These are phyloP conservation scores for Colletotrichum caudatum DNA, from an alignment of 2,329 filamentous ascomycete species.

Conservation along the genomic window DNA sequence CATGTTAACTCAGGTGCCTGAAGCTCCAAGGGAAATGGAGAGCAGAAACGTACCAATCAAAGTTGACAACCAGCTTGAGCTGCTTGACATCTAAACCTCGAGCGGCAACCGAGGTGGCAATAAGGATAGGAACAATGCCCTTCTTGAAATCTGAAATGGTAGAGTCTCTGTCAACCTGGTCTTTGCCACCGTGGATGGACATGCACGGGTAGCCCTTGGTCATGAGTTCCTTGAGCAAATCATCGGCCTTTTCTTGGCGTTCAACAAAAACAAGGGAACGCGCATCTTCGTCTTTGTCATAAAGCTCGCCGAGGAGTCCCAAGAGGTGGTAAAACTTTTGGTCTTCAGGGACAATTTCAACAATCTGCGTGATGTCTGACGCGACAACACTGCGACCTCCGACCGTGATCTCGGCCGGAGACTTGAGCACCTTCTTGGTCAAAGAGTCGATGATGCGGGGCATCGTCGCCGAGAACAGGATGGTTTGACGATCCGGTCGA, in stretches of 20 bases:
- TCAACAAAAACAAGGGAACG: constrained; percentile 93
- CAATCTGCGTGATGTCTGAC: constrained; percentile 92
- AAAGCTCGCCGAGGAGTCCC: constrained; percentile 87
- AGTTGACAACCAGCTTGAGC: constrained; percentile 95
- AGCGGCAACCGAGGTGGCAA: constrained; percentile 95
- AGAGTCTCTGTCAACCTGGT: constrained; percentile 92
- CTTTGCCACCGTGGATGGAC: constrained; percentile 94
- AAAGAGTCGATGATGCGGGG: constrained; percentile 91
- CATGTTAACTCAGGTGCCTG: not conserved
- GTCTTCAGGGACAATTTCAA: constrained; percentile 86
- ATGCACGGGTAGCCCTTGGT: constrained; percentile 90
- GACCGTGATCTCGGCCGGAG: constrained; percentile 91
- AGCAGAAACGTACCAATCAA: constrained; percentile 62
- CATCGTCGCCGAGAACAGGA: constrained; percentile 97
- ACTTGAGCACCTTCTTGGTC: constrained; percentile 87
- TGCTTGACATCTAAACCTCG: constrained; percentile 96
- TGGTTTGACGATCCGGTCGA: constrained; percentile 91
- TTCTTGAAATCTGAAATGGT: constrained; percentile 95
- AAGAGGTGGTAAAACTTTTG: constrained; percentile 87
- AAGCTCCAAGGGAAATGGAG: not conserved
- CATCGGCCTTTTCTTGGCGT: constrained; percentile 89
- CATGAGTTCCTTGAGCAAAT: constrained; percentile 81
- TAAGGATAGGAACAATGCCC: constrained; percentile 87
- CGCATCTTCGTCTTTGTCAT: constrained; percentile 88
- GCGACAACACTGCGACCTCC: constrained; percentile 89